Evolutionary conservation across 2,329 filamentous ascomycete species (phyloP).

Genomic region (Pseudogymnoascus sp.): DNA sequence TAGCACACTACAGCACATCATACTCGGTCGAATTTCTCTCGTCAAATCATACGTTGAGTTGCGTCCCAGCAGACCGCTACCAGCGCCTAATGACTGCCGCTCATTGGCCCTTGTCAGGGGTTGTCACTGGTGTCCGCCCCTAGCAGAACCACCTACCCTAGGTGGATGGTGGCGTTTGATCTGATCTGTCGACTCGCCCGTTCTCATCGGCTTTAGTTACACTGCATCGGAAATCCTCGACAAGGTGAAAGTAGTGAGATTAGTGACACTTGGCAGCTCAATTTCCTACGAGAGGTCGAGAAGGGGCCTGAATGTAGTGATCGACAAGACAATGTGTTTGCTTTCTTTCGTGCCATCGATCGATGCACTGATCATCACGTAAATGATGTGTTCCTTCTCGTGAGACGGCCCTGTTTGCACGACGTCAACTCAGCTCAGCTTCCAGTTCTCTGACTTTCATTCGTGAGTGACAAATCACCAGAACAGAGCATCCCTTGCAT

Average conservation of each 20-base stretch:
- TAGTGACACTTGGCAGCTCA: constrained; percentile 4
- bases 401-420: background rate
- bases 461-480: background rate
- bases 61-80: background rate
- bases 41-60: background rate
- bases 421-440: background rate
- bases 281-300: background rate
- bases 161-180: constrained; percentile 2
- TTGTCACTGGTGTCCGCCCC: constrained; percentile 3
- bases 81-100: constrained; percentile 5
- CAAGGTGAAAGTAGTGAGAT: background rate
- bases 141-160: background rate
- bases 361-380: background rate
- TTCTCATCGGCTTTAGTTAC: background rate
- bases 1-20: background rate
- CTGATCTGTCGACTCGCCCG: background rate
- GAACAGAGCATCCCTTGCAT: background rate
- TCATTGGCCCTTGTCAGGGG: background rate
- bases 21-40: background rate
- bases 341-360: background rate
- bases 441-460: background rate
- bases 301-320: background rate
- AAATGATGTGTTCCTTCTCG: background rate
- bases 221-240: constrained; percentile 3
- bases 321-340: background rate